A percentile compares a stretch with the other conserved stretches of the same genome.
These are phyloP conservation scores for Rhodotorula babjevae DNA, from an alignment of 768 basidiomycete genomes.

Conservation along the genomic window DNA sequence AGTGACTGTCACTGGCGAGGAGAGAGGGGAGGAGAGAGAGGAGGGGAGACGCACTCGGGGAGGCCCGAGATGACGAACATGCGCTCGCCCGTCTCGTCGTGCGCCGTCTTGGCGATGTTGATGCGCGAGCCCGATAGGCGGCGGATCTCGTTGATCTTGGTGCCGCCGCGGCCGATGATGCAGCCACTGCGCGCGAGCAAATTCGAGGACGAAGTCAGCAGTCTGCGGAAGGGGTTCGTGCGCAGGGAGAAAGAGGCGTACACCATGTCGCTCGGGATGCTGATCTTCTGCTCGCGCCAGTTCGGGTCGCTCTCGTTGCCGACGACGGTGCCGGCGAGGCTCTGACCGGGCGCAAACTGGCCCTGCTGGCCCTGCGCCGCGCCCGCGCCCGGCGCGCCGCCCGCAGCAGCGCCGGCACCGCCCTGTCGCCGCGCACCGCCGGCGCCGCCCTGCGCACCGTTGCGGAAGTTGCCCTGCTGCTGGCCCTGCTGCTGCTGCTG, in stretches of 20 bases:
- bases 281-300: constrained; percentile 96
- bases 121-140: constrained; percentile 96
- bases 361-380: constrained; percentile 5
- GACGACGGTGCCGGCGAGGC: constrained; percentile 31
- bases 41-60: constrained; percentile 48
- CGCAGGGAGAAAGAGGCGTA: constrained; percentile 48
- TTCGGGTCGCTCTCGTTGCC: constrained; percentile 54
- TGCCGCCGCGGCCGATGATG: constrained; percentile 91
- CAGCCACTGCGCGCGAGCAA: constrained; percentile 53
- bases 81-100: constrained; percentile 96
- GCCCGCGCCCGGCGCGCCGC: background rate
- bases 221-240: no score
- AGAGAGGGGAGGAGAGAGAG: background rate
- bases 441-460: background rate
- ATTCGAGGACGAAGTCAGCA: background rate
- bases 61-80: constrained; percentile 98
- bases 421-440: background rate
- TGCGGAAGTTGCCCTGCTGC: background rate
- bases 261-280: constrained; percentile 99
- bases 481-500: constrained; percentile 13
- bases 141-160: constrained; percentile 98
- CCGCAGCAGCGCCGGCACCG: background rate
- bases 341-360: background rate
- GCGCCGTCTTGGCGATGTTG: constrained; percentile 97
- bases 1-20: background rate